Evolutionary conservation across 2,329 filamentous ascomycete species (phyloP), one percentile per base, ranked within the genome.

Genomic region (Botrytis byssoidea): DNA sequence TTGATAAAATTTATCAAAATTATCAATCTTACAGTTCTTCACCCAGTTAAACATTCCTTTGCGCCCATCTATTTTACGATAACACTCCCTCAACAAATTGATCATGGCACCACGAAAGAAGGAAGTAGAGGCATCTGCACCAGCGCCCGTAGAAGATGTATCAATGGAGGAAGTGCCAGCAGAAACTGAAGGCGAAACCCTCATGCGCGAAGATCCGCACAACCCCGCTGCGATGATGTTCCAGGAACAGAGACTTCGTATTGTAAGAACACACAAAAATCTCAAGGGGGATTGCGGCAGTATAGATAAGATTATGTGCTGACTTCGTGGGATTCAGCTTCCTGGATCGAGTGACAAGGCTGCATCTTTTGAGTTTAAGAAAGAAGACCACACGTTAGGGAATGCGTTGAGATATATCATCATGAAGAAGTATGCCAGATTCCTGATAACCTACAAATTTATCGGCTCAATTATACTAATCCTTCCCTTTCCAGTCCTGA

Each of bases 381-480:
- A 93, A 64, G 96, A 99, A 85, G 94, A 97, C 61, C 96, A 99
- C 83, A 99, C 96, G 0, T 86, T 99, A 70, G 96, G 96, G 42
- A 99, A 99, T 83, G 94, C 95, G 16, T 85, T 99, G 79, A 89
- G 96, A 80, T 98, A 95, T 82, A 92, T 98, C 76, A 97, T 99
- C 80, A 98, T 97, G 93, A 98, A 98, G 85, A 99, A 99, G 95
- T 98, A 85, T 77, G 89, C 81, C 65, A 18, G 9, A 10, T 59
- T 37, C 57, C 29, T 46, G 59, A 37, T 57, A 22, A 6, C 22
- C 10, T 42, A 18, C 48, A 16, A 42, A 8, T 22, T 6, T 57
- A 32, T 59, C 1, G 18, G 29, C 35, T 59, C 60, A 70, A 46
- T 29, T n/a, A 20, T 65, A 65, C 76, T 79, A 69, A 78, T 61